A percentile compares a stretch with the other conserved stretches of the same genome.
phyloP scores from a whole-genome alignment of 2,329 filamentous ascomycete species.

The Colletotrichum nymphaeae region DNA sequence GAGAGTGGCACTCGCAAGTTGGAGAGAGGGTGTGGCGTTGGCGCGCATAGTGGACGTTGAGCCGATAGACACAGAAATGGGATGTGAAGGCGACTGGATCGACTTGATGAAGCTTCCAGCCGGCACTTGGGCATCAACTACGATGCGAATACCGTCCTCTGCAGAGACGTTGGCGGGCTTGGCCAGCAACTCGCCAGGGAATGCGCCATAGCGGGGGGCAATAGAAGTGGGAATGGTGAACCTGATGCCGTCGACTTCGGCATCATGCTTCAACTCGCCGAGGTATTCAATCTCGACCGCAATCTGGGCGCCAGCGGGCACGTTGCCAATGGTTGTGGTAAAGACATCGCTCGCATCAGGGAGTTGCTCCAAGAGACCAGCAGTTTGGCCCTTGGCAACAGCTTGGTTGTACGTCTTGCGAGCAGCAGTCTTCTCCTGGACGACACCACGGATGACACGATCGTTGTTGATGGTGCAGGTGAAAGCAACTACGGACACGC shows the following conservation, averaged over 20 bases:
- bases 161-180: constrained; percentile 20
- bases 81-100: constrained; percentile 75
- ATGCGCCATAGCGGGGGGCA: constrained; percentile 72
- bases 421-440: constrained; percentile 74
- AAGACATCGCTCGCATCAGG: constrained; percentile 73
- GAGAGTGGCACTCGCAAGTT: constrained; percentile 72
- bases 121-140: constrained; percentile 58
- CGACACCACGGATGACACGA: constrained; percentile 70
- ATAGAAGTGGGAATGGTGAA: constrained; percentile 77
- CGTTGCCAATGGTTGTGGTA: constrained; percentile 74
- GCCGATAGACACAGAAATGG: constrained; percentile 73
- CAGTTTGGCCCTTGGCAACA: constrained; percentile 67
- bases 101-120: constrained; percentile 67
- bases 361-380: constrained; percentile 74
- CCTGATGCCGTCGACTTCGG: constrained; percentile 73
- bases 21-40: constrained; percentile 61
- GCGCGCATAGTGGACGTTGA: constrained; percentile 58
- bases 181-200: constrained; percentile 49
- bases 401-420: constrained; percentile 70
- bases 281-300: constrained; percentile 74
- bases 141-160: constrained; percentile 39
- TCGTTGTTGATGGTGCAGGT: constrained; percentile 68
- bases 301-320: constrained; percentile 68
- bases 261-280: constrained; percentile 78
- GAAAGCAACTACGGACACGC: constrained; percentile 76